Evolutionary conservation across 768 basidiomycete species (phyloP).

Genomic region (Termitomyces sp.): DNA sequence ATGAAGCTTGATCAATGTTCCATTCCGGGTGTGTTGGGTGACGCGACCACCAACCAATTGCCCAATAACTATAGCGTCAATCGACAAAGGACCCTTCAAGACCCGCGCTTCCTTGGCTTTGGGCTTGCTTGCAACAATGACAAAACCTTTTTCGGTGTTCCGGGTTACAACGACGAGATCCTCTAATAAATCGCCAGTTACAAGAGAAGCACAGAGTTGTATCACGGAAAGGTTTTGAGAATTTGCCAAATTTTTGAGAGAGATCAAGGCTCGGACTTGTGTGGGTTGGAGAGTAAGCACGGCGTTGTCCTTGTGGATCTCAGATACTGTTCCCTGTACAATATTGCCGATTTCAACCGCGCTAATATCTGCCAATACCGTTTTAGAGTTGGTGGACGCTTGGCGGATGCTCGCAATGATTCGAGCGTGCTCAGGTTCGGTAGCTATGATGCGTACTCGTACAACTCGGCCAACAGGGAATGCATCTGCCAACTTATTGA

Average conservation of each 20-base stretch:
- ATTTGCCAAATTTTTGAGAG: conserved; percentile 83
- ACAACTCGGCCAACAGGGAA: conserved; percentile 82
- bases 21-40: conserved; percentile 63
- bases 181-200: conserved; percentile 63
- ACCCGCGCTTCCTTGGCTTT: conserved; percentile 46
- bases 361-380: conserved; percentile 56
- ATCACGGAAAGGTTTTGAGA: conserved; percentile 60
- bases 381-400: conserved; percentile 48
- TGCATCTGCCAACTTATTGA: conserved; percentile 49
- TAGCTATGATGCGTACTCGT: conserved; percentile 71
- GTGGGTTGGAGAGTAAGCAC: conserved; percentile 69
- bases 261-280: conserved; percentile 74
- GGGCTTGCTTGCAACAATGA: conserved; percentile 76
- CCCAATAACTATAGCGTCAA: conserved; percentile 66
- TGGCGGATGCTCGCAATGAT: conserved; percentile 87
- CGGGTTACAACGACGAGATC: conserved; percentile 88
- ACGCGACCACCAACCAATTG: conserved; percentile 81
- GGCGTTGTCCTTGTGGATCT: conserved; percentile 83
- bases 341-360: conserved; percentile 72
- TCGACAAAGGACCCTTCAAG: conserved; percentile 47
- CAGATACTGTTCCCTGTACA: conserved; percentile 65
- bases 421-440: conserved; percentile 52
- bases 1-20: conserved; percentile 74
- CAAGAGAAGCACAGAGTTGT: conserved; percentile 58
- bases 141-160: conserved; percentile 79